phyloP scores from a whole-genome alignment of 2,329 filamentous ascomycete genomes.

The Xylaria sp. region DNA sequence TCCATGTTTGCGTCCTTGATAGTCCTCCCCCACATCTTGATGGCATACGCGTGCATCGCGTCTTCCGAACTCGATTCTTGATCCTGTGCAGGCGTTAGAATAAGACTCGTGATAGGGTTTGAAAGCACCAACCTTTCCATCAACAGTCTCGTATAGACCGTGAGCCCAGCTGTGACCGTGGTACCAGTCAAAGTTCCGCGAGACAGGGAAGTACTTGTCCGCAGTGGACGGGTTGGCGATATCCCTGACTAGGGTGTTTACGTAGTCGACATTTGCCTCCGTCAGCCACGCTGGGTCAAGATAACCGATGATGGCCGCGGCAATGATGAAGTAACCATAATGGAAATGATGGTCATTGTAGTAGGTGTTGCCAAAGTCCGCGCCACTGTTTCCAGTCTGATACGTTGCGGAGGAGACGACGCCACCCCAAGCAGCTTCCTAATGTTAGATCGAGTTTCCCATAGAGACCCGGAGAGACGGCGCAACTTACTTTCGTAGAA shows the following conservation, averaged over 20 bases:
- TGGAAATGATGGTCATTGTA: slow-evolving; percentile 80
- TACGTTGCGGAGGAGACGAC: slow-evolving; percentile 78
- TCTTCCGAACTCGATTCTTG: slow-evolving; percentile 92
- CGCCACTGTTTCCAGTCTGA: slow-evolving; percentile 65
- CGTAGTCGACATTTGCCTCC: slow-evolving; percentile 71
- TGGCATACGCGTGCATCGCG: slow-evolving; percentile 79
- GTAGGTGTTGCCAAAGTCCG: slow-evolving; percentile 88
- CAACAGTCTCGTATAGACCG: slow-evolving; percentile 68
- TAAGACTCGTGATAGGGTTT: background rate
- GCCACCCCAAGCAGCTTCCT: slow-evolving; percentile 71
- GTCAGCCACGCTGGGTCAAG: slow-evolving; percentile 75
- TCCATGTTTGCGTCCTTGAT: slow-evolving; percentile 79
- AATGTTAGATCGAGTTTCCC: slow-evolving; percentile 18
- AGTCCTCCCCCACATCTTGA: slow-evolving; percentile 92
- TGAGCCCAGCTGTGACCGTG: slow-evolving; percentile 94
- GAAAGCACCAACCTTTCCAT: slow-evolving; percentile 63
- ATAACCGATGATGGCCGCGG: slow-evolving; percentile 80
- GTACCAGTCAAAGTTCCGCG: slow-evolving; percentile 88
- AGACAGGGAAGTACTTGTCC: slow-evolving; percentile 80
- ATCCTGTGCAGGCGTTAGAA: slow-evolving; percentile 45
- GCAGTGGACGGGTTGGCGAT: slow-evolving; percentile 71
- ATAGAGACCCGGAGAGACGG: background rate
- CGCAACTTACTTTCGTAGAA: slow-evolving; percentile 60
- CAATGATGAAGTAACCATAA: slow-evolving; percentile 87
- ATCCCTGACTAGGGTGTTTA: slow-evolving; percentile 84